Conservation (phyloP, 2,329 filamentous ascomycete genomes). For the Diaporthe sp. region DNA sequence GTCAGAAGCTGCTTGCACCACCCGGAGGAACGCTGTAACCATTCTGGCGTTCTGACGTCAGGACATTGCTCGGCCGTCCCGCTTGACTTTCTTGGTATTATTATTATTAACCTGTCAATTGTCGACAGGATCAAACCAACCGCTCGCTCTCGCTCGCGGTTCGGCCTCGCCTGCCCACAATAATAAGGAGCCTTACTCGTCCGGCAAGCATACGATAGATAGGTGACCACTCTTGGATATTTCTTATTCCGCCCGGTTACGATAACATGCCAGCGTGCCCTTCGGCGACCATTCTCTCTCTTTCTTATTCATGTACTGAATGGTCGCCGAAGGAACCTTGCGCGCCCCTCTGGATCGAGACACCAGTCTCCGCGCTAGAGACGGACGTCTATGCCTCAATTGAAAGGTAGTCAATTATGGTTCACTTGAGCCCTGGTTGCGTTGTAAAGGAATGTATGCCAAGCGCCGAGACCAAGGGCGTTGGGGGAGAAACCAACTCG, state of each 20-base stretch:
- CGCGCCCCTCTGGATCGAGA: background rate
- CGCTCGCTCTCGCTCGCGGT: slow-evolving; percentile 2
- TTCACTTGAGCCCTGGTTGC: background rate
- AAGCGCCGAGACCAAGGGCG: background rate
- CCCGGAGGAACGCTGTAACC: background rate
- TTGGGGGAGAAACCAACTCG: background rate
- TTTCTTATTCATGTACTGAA: too few relatives aligned
- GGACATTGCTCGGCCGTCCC: slow-evolving; percentile 11
- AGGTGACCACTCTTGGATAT: background rate
- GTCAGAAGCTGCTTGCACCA: background rate
- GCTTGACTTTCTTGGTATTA: slow-evolving; percentile 3
- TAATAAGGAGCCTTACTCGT: background rate
- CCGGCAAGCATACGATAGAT: background rate
- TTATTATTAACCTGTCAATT: background rate
- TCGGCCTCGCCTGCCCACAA: background rate
- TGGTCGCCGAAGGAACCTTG: background rate
- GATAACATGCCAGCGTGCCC: background rate
- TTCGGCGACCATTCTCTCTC: background rate
- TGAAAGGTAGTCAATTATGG: background rate
- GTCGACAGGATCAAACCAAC: background rate
- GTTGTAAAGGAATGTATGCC: background rate
- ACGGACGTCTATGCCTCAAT: background rate
- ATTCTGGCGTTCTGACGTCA: slow-evolving; percentile 16
- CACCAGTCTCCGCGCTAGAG: slow-evolving; percentile 12
- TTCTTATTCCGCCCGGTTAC: background rate